Conservation (phyloP, 768 basidiomycete genomes). For the Xerocomellus intermedius region DNA sequence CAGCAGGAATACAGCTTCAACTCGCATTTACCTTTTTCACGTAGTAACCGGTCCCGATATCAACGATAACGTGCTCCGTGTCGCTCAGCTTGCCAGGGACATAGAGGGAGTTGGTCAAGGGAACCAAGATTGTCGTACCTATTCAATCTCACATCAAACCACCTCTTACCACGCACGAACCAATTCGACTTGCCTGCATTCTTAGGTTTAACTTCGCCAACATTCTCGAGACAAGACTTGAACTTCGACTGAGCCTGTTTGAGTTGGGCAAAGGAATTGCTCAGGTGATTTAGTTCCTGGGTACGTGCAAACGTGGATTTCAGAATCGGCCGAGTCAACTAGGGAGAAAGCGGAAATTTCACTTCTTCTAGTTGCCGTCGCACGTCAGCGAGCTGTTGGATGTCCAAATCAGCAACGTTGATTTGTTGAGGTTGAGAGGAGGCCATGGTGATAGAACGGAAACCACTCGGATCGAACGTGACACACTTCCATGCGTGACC, state of each 20-base stretch:
- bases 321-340: background rate
- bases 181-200: conserved; percentile 50
- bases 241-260: conserved; percentile 94
- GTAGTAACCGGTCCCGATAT: conserved; percentile 95
- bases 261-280: conserved; percentile 88
- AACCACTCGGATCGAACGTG: conserved; percentile 1
- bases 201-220: conserved; percentile 66
- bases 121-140: conserved; percentile 91
- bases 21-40: conserved; percentile 74
- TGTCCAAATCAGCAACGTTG: conserved; percentile 78
- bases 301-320: background rate
- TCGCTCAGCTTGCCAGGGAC: conserved; percentile 89
- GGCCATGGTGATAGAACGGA: conserved; percentile 31
- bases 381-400: conserved; percentile 85
- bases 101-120: conserved; percentile 92
- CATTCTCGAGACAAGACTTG: conserved; percentile 79
- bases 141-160: background rate
- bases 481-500: conserved; percentile 3
- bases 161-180: background rate
- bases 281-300: conserved; percentile 90
- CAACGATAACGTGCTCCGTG: conserved; percentile 84
- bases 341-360: background rate
- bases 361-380: conserved; percentile 93
- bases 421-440: conserved; percentile 61
- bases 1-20: background rate